Conservation (phyloP, 202 grass and related monocot species). For the Musa balbisiana region DNA sequence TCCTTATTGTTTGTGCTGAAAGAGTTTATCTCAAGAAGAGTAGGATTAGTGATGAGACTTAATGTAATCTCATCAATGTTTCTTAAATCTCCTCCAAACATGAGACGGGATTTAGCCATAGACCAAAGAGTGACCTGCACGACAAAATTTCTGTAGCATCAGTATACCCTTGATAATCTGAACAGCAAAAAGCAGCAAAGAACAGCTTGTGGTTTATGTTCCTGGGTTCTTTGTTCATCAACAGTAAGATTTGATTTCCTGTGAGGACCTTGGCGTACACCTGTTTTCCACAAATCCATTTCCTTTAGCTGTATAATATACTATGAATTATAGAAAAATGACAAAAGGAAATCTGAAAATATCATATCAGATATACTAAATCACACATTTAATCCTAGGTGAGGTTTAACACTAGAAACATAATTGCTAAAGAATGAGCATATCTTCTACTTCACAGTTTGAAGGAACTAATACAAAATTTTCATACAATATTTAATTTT, state of each 20-base stretch:
- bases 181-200: neutral
- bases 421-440: neutral
- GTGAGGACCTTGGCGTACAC: constrained; percentile 57
- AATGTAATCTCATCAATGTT: constrained; percentile 49
- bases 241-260: constrained; percentile 65
- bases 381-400: neutral
- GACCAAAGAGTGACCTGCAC: constrained; percentile 84
- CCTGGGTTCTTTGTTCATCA: constrained; percentile 91
- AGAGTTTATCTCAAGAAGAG: constrained; percentile 73
- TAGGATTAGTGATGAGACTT: constrained; percentile 65
- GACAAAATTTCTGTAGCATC: neutral
- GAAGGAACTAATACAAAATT: neutral
- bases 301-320: neutral
- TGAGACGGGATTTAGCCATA: constrained; percentile 82
- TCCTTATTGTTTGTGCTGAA: constrained; percentile 76
- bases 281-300: constrained; percentile 31
- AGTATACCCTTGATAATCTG: constrained; percentile 7
- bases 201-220: constrained; percentile 7
- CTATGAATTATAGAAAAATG: neutral
- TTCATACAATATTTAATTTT: neutral
- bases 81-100: constrained; percentile 91
- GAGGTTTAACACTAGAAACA: neutral
- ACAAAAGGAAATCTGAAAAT: neutral
- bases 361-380: neutral
- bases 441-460: neutral